A percentile compares a stretch with the other conserved stretches of the same genome.
These are phyloP conservation scores for Rhinocladiella similis DNA, from an alignment of 2,329 filamentous ascomycete species.

Conservation along the genomic window DNA sequence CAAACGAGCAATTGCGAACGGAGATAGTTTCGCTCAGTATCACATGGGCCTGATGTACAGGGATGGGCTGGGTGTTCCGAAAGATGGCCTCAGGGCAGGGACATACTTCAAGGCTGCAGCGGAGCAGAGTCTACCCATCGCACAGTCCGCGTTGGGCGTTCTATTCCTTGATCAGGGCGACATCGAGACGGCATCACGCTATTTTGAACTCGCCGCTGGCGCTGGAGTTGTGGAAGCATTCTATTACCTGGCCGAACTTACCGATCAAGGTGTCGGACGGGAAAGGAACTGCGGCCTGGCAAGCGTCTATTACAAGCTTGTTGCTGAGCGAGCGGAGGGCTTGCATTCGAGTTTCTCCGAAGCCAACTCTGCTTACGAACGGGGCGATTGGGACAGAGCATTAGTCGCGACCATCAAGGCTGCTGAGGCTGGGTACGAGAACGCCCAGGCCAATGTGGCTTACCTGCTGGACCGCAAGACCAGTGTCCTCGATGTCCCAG, in stretches of 20 bases:
- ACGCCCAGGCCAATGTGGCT: conserved; percentile 85
- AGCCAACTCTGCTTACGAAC: conserved; percentile 78
- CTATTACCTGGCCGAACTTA: conserved; percentile 89
- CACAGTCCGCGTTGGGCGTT: conserved; percentile 79
- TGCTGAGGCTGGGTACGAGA: conserved; percentile 89
- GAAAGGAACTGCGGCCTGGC: conserved; percentile 78
- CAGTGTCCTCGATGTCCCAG: conserved; percentile 59
- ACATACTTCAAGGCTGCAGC: conserved; percentile 76
- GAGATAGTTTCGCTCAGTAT: conserved; percentile 82
- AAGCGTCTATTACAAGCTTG: conserved; percentile 77
- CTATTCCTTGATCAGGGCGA: conserved; percentile 89
- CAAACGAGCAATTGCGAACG: conserved; percentile 70
- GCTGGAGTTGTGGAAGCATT: conserved; percentile 85
- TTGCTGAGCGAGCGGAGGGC: conserved; percentile 71
- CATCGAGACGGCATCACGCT: conserved; percentile 73
- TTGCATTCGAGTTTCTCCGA: conserved; percentile 77
- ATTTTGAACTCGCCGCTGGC: conserved; percentile 82
- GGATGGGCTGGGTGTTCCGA: conserved; percentile 70
- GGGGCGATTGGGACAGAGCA: conserved; percentile 76
- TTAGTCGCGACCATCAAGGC: conserved; percentile 81
- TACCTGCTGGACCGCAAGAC: conserved; percentile 76
- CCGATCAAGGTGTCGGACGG: conserved; percentile 74
- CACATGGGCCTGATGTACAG: conserved; percentile 81
- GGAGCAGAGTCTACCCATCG: conserved; percentile 76
- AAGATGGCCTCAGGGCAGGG: conserved; percentile 70